Evolutionary conservation across 257 asterid species (phyloP).

Genomic region (Nicotiana attenuata): DNA sequence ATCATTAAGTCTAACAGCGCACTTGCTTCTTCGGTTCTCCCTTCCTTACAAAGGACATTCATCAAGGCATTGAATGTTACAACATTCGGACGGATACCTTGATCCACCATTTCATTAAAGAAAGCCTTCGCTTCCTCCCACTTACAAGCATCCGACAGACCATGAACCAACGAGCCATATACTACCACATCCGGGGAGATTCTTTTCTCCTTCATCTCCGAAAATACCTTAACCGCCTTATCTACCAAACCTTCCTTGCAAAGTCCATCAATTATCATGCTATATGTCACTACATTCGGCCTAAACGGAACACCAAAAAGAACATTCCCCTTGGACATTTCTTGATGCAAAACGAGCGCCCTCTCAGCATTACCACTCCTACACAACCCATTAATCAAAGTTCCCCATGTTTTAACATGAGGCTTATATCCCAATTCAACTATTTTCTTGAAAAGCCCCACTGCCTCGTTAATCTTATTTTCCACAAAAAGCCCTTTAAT

Average conservation of each 20-base stretch:
- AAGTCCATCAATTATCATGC: constrained; percentile 53
- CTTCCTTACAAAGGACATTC: constrained; percentile 53
- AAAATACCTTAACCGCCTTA: constrained; percentile 42
- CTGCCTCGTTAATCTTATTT: constrained; percentile 43
- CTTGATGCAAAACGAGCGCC: constrained; percentile 51
- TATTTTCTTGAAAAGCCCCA: constrained; percentile 42
- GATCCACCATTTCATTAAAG: constrained; percentile 56
- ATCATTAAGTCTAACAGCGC: constrained; percentile 57
- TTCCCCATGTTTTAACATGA: constrained; percentile 47
- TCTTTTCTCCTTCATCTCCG: constrained; percentile 55
- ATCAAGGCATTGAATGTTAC: constrained; percentile 50
- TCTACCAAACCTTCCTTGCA: constrained; percentile 54
- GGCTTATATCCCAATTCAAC: constrained; percentile 43
- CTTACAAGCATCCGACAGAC: constrained; percentile 42
- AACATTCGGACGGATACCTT: constrained; percentile 58
- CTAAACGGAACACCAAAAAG: constrained; percentile 29
- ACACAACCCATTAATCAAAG: constrained; percentile 56
- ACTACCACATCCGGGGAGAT: constrained; percentile 51
- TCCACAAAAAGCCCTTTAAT: constrained; percentile 57
- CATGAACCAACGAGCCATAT: constrained; percentile 44
- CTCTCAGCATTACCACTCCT: constrained; percentile 53
- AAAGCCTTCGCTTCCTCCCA: constrained; percentile 52
- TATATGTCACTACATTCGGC: constrained; percentile 52
- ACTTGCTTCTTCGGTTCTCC: constrained; percentile 51
- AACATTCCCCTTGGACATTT: constrained; percentile 30